Conservation (phyloP, 768 basidiomycete species). For the Auriscalpium microsporum region DNA sequence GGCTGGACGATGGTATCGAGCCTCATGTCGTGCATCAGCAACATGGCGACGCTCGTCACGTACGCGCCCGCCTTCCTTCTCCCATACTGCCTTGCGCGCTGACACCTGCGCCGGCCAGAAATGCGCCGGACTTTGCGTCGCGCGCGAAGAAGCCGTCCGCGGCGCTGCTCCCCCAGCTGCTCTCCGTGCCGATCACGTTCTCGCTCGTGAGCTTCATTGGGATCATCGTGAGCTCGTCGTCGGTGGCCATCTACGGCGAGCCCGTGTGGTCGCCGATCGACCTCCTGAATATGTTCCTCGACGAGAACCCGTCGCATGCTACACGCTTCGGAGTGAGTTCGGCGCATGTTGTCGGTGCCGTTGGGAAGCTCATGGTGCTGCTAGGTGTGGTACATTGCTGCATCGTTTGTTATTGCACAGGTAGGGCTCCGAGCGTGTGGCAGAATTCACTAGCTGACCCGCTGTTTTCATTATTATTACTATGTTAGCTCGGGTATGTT, state of each 20-base stretch:
- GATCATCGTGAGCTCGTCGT: conserved; percentile 75
- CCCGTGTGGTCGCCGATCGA: conserved; percentile 76
- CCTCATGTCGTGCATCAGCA: conserved; percentile 72
- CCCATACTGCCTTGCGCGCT: conserved; percentile 3
- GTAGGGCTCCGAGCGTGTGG: conserved; percentile 18
- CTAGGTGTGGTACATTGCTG: conserved; percentile 71
- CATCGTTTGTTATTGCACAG: conserved; percentile 74
- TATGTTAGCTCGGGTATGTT: conserved; percentile 17
- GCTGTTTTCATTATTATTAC: too few species aligned
- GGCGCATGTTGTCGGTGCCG: background rate
- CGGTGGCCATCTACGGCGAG: conserved; percentile 65
- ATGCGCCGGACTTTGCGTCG: conserved; percentile 72
- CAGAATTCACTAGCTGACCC: background rate
- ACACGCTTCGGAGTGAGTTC: conserved; percentile 56
- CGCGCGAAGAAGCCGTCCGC: conserved; percentile 48
- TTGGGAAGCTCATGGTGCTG: background rate
- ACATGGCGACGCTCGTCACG: conserved; percentile 69
- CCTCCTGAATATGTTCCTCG: conserved; percentile 59
- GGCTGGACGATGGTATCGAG: conserved; percentile 70
- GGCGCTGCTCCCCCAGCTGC: conserved; percentile 56
- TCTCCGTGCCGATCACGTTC: conserved; percentile 67
- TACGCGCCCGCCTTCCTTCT: conserved; percentile 23
- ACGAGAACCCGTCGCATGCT: conserved; percentile 49
- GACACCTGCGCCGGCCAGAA: conserved; percentile 28
- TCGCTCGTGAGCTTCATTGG: conserved; percentile 71